Evolutionary conservation across 192 early-diverging fungal species (phyloP).

Genomic region (Haplosporangium gracile): DNA sequence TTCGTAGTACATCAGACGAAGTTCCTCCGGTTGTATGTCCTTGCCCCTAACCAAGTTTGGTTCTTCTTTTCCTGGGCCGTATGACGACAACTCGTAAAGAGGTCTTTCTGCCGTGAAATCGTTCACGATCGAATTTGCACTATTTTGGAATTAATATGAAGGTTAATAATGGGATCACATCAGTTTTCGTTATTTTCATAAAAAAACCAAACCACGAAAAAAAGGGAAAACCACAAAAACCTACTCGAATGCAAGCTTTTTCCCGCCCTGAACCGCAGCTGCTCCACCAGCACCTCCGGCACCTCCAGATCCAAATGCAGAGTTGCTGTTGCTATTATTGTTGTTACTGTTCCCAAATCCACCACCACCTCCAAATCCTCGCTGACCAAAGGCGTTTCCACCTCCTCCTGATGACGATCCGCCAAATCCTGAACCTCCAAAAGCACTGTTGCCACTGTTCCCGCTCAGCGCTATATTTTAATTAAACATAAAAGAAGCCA

Average conservation of each 20-base stretch:
- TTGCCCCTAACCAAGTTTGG: conserved; percentile 71
- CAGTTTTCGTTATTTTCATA: too few species aligned
- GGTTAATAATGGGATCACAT: background rate
- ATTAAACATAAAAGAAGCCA: background rate
- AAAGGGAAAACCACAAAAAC: background rate
- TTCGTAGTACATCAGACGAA: conserved; percentile 64
- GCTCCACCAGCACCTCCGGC: conserved; percentile 5
- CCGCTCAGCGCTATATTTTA: background rate
- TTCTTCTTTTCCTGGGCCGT: conserved; percentile 70
- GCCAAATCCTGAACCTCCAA: conserved; percentile 28
- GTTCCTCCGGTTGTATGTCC: conserved; percentile 75
- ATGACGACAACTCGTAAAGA: conserved; percentile 65
- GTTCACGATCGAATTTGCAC: conserved; percentile 59
- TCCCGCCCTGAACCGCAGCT: conserved; percentile 3
- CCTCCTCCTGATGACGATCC: conserved; percentile 7
- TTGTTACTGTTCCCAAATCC: conserved; percentile 11
- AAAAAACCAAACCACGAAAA: background rate
- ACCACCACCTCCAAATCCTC: conserved; percentile 7
- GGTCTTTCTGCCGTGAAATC: conserved; percentile 63
- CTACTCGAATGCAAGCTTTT: conserved; percentile 47
- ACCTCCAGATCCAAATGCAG: conserved; percentile 21
- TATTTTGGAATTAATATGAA: conserved; percentile 16
- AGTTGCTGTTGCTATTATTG: conserved; percentile 5
- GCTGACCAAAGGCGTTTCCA: conserved; percentile 25
- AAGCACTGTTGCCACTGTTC: conserved; percentile 26